phyloP scores from a whole-genome alignment of 2,329 filamentous ascomycete species.

The Pseudogymnoascus sp. region DNA sequence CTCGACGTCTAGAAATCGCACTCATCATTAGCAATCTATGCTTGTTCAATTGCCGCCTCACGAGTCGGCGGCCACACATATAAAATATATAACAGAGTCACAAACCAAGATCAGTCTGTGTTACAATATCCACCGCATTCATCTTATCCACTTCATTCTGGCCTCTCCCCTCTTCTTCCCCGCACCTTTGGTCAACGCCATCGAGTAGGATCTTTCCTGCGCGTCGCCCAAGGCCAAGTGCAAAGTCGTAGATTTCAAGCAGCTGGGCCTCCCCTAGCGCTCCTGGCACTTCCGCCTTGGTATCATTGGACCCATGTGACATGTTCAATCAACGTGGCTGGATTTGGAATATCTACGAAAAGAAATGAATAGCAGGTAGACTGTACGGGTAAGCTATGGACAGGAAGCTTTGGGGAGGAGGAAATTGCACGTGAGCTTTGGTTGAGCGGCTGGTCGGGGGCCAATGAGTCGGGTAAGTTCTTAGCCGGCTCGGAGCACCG shows the following conservation, averaged over 20 bases:
- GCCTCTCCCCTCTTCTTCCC: slow-evolving; percentile 25
- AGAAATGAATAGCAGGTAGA: background rate
- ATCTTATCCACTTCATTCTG: slow-evolving; percentile 52
- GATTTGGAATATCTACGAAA: slow-evolving; percentile 2
- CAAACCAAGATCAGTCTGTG: slow-evolving; percentile 65
- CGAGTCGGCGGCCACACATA: background rate
- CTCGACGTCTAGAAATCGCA: slow-evolving; percentile 52
- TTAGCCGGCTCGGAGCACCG: background rate
- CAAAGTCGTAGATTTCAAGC: slow-evolving; percentile 61
- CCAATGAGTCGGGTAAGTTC: background rate
- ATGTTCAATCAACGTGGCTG: slow-evolving; percentile 1
- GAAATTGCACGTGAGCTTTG: background rate
- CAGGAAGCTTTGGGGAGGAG: background rate
- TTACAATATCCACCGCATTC: slow-evolving; percentile 70
- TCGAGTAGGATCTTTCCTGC: slow-evolving; percentile 61
- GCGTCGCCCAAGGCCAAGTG: slow-evolving; percentile 61
- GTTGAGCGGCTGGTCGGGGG: background rate
- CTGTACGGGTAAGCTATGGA: background rate
- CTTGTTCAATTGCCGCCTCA: slow-evolving; percentile 13
- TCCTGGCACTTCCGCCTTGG: slow-evolving; percentile 2
- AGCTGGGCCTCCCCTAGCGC: slow-evolving; percentile 39
- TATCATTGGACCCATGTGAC: slow-evolving; percentile 5
- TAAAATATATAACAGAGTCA: slow-evolving; percentile 12
- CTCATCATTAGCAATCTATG: slow-evolving; percentile 3
- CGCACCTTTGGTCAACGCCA: slow-evolving; percentile 50